Percentiles rank a stretch among this genome's conserved stretches.
These are phyloP conservation scores for Mediolabrus comicus DNA, from an alignment of 108 stramenopile species.

Conservation along the genomic window DNA sequence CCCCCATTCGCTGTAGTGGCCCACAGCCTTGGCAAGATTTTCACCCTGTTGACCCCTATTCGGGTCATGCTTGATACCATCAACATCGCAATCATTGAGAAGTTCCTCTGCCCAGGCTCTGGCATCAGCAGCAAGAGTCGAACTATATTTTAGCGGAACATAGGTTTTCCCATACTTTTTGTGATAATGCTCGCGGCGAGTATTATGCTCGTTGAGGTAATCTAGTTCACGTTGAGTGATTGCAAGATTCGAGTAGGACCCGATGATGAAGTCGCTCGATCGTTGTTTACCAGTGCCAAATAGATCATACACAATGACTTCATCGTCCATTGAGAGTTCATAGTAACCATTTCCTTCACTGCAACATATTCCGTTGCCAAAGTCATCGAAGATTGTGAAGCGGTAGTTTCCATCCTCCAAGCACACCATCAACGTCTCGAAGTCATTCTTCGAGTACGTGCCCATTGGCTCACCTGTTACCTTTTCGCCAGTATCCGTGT, in stretches of 20 bases:
- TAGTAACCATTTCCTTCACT: slow-evolving; percentile 27
- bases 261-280: slow-evolving; percentile 28
- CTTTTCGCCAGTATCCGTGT: slow-evolving; percentile 6
- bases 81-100: slow-evolving; percentile 25
- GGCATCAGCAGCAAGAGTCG: slow-evolving; percentile 18
- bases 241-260: slow-evolving; percentile 17
- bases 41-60: slow-evolving; percentile 20
- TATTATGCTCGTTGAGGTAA: slow-evolving; percentile 40
- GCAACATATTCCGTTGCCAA: slow-evolving; percentile 47
- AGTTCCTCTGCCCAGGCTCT: slow-evolving; percentile 28
- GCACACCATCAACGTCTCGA: slow-evolving; percentile 21
- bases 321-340: slow-evolving; percentile 32
- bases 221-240: slow-evolving; percentile 29
- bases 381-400: slow-evolving; percentile 37
- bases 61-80: slow-evolving; percentile 33
- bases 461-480: slow-evolving; percentile 4
- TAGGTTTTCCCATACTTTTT: slow-evolving; percentile 3
- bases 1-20: slow-evolving; percentile 3
- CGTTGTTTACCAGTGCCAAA: slow-evolving; percentile 18
- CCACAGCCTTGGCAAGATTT: slow-evolving; percentile 32
- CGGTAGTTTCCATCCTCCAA: slow-evolving; percentile 22
- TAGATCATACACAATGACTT: slow-evolving; percentile 31
- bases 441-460: slow-evolving; percentile 6
- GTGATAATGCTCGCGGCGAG: slow-evolving; percentile 23
- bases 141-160: slow-evolving; percentile 30